phyloP scores from a whole-genome alignment of 306 rosid species.

The Cicer chorassanicum region DNA sequence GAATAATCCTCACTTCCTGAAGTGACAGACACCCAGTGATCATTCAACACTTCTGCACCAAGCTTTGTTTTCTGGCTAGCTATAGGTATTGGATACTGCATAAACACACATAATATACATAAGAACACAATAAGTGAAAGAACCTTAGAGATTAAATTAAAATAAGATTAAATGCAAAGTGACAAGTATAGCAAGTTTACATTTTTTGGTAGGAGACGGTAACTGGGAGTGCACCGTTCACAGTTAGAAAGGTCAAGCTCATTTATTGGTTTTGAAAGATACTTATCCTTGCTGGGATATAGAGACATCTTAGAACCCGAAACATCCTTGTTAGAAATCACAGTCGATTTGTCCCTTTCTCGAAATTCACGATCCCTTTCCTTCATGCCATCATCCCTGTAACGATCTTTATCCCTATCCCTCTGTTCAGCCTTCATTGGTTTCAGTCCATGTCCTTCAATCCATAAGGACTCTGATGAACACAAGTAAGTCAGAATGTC shows the following conservation, averaged over 20 bases:
- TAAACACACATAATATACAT: constrained; percentile 32
- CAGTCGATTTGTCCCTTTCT: constrained; percentile 67
- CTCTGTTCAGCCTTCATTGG: constrained; percentile 64
- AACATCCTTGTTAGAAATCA: constrained; percentile 64
- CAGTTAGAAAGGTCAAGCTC: constrained; percentile 98
- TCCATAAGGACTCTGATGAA: constrained; percentile 77
- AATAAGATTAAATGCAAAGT: constrained; percentile 33
- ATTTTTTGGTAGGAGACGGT: constrained; percentile 89
- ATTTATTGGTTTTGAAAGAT: constrained; percentile 84
- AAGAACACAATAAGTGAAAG: constrained; percentile 36
- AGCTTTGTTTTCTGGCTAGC: constrained; percentile 89
- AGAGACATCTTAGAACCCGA: constrained; percentile 70
- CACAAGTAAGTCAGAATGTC: constrained; percentile 30
- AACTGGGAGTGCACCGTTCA: constrained; percentile 96
- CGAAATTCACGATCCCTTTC: constrained; percentile 70
- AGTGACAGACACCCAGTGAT: constrained; percentile 97
- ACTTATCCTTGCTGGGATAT: constrained; percentile 89
- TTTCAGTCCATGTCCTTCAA: constrained; percentile 65
- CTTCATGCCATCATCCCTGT: constrained; percentile 69
- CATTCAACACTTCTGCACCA: constrained; percentile 88
- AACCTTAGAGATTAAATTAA: constrained; percentile 24
- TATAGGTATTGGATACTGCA: constrained; percentile 89
- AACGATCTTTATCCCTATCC: constrained; percentile 66
- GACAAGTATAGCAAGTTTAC: constrained; percentile 52
- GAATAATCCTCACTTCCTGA: constrained; percentile 99